Evolutionary conservation across 2,329 filamentous ascomycete genomes (phyloP).

Genomic region (Plectosphaerella plurivora): DNA sequence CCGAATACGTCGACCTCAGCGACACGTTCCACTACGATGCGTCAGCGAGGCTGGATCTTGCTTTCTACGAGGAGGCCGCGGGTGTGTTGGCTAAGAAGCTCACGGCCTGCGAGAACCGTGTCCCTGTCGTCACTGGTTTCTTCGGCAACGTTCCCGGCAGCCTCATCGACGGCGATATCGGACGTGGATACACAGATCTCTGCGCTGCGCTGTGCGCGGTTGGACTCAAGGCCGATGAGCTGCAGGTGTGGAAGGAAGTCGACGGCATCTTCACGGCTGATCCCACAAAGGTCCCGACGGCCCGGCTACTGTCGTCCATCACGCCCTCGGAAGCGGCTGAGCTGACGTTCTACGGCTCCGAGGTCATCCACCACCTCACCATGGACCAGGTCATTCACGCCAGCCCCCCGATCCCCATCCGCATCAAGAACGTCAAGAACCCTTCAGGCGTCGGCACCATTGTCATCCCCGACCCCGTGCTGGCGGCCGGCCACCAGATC

Average conservation of each 20-base stretch:
- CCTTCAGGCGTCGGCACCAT: constrained; percentile 74
- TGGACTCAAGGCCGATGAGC: constrained; percentile 77
- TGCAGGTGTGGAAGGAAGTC: constrained; percentile 99
- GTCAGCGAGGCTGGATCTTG: constrained; percentile 54
- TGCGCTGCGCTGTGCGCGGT: constrained; percentile 91
- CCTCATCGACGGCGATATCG: constrained; percentile 81
- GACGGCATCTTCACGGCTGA: constrained; percentile 88
- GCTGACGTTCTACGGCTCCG: constrained; percentile 88
- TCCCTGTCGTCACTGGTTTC: constrained; percentile 85
- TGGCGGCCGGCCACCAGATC: constrained; percentile 53
- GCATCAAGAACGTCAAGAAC: constrained; percentile 91
- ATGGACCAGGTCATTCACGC: constrained; percentile 95
- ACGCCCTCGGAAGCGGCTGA: constrained; percentile 94
- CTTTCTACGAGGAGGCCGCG: constrained; percentile 66
- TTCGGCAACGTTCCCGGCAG: constrained; percentile 92
- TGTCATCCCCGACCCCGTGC: constrained; percentile 69
- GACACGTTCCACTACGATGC: constrained; percentile 70
- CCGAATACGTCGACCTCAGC: constrained; percentile 86
- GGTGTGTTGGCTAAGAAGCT: constrained; percentile 60
- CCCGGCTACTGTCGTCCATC: constrained; percentile 81
- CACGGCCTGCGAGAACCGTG: constrained; percentile 57
- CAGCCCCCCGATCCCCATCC: constrained; percentile 72
- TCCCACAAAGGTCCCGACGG: constrained; percentile 87
- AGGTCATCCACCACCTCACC: constrained; percentile 97
- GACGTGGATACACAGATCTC: constrained; percentile 93